phyloP scores from a whole-genome alignment of 345 rosid species.

The Chamaenerion angustifolium region DNA sequence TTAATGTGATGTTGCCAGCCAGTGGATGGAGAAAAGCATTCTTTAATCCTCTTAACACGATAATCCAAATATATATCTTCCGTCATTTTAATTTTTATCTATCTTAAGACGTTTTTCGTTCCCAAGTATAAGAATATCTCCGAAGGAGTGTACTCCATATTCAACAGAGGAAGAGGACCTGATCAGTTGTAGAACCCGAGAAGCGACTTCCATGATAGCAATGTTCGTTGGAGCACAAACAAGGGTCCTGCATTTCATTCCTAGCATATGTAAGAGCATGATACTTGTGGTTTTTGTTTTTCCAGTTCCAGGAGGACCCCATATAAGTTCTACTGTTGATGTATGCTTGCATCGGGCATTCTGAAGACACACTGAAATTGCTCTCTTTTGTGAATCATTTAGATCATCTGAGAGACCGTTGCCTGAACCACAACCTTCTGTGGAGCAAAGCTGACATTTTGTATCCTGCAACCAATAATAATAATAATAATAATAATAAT shows the following conservation, averaged over 20 bases:
- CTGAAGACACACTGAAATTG: constrained; percentile 7
- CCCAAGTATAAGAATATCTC: constrained; percentile 17
- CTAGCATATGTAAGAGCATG: constrained; percentile 8
- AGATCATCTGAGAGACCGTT: not conserved
- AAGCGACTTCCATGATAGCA: constrained; percentile 13
- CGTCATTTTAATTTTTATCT: not conserved
- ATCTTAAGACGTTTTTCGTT: constrained; percentile 6
- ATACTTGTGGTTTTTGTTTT: constrained; percentile 11
- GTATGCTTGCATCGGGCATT: constrained; percentile 2
- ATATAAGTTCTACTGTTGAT: constrained; percentile 8
- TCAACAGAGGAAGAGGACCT: not conserved
- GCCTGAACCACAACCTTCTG: not conserved
- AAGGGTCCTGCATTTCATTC: constrained; percentile 12
- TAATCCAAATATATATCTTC: constrained; percentile 15
- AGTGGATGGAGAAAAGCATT: constrained; percentile 9
- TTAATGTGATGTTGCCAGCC: constrained; percentile 12
- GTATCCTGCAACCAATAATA: constrained; percentile 1
- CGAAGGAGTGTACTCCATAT: constrained; percentile 3
- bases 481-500: not conserved
- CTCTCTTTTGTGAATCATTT: constrained; percentile 14
- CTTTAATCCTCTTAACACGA: constrained; percentile 11
- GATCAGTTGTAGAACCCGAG: constrained; percentile 13
- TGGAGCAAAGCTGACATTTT: constrained; percentile 1
- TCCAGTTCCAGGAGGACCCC: constrained; percentile 22
- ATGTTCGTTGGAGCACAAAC: constrained; percentile 17